Evolutionary conservation across 352 stramenopile genomes (phyloP).

Genomic region (Phytophthora sp.): DNA sequence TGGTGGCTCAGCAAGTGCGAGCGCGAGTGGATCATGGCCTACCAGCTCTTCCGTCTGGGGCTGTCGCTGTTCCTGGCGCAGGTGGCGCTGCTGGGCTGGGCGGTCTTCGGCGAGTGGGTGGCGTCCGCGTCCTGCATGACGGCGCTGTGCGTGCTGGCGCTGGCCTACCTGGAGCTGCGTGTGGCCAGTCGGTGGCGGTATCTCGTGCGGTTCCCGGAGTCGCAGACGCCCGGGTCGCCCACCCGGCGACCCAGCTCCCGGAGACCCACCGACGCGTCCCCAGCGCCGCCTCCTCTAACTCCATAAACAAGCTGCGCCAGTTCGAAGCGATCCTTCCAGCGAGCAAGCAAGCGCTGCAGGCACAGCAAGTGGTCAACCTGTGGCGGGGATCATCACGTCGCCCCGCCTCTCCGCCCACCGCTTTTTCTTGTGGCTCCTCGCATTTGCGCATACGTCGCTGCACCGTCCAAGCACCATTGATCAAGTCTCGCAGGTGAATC

Average conservation of each 20-base stretch:
- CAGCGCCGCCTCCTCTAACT: constrained; percentile 7
- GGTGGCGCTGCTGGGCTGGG: constrained; percentile 62
- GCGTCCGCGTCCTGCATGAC: constrained; percentile 58
- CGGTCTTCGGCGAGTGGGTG: constrained; percentile 61
- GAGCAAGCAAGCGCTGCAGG: not conserved
- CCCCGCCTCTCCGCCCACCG: constrained; percentile 3
- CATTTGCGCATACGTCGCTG: constrained; percentile 42
- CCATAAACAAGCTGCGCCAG: constrained; percentile 9
- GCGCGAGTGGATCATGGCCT: constrained; percentile 73
- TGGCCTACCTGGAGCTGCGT: constrained; percentile 68
- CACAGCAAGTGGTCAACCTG: not conserved
- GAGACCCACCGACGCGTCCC: constrained; percentile 15
- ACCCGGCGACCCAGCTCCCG: constrained; percentile 10
- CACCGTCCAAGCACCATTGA: constrained; percentile 2
- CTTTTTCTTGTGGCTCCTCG: constrained; percentile 41
- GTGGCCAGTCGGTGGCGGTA: constrained; percentile 75
- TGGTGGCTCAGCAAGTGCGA: constrained; percentile 81
- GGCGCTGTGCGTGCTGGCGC: constrained; percentile 39
- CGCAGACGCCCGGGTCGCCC: constrained; percentile 15
- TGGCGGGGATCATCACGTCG: not conserved
- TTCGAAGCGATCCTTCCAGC: not conserved
- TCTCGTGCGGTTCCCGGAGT: constrained; percentile 67
- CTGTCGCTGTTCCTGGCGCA: constrained; percentile 67
- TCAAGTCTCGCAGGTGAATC: constrained; percentile 4
- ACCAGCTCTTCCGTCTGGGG: constrained; percentile 63